phyloP scores from a whole-genome alignment of 2,329 filamentous ascomycete species.

The Colletotrichum sojae region DNA sequence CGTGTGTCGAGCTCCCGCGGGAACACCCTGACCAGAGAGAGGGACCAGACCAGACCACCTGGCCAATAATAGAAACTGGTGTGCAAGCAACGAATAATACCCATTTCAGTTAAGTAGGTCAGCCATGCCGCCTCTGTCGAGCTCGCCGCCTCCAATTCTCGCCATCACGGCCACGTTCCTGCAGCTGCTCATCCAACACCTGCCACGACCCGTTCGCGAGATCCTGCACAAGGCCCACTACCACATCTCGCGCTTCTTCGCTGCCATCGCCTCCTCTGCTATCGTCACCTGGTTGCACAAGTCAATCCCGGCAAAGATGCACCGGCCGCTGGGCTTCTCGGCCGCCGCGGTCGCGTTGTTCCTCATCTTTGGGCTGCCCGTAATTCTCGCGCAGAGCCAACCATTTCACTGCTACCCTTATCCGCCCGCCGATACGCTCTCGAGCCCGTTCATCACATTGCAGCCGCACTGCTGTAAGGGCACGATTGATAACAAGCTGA shows the following conservation, averaged over 20 bases:
- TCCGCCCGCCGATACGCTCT: conserved; percentile 24
- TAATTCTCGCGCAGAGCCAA: conserved; percentile 34
- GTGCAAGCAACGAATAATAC: neutral
- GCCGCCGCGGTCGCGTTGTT: conserved; percentile 18
- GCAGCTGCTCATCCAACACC: conserved; percentile 33
- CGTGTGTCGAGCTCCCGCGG: conserved; percentile 17
- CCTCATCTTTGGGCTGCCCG: conserved; percentile 32
- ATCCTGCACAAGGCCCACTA: conserved; percentile 18
- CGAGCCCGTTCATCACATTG: conserved; percentile 33
- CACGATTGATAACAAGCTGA: conserved; percentile 31
- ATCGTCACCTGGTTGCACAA: conserved; percentile 29
- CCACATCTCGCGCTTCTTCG: conserved; percentile 2
- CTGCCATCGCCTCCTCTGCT: conserved; percentile 19
- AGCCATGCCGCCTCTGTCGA: conserved; percentile 23
- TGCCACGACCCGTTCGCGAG: conserved; percentile 35
- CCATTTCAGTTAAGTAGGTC: conserved; percentile 20
- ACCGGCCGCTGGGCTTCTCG: conserved; percentile 31
- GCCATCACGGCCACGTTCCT: conserved; percentile 37
- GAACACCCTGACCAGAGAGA: neutral
- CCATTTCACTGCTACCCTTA: conserved; percentile 41
- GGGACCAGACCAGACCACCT: neutral
- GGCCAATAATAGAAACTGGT: conserved; percentile 14
- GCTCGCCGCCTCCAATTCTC: conserved; percentile 34
- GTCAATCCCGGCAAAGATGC: conserved; percentile 34
- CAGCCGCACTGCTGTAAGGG: conserved; percentile 38